Evolutionary conservation across 2,329 filamentous ascomycete species (phyloP), one percentile per base, ranked within the genome.

Genomic region (Periconia sp.): DNA sequence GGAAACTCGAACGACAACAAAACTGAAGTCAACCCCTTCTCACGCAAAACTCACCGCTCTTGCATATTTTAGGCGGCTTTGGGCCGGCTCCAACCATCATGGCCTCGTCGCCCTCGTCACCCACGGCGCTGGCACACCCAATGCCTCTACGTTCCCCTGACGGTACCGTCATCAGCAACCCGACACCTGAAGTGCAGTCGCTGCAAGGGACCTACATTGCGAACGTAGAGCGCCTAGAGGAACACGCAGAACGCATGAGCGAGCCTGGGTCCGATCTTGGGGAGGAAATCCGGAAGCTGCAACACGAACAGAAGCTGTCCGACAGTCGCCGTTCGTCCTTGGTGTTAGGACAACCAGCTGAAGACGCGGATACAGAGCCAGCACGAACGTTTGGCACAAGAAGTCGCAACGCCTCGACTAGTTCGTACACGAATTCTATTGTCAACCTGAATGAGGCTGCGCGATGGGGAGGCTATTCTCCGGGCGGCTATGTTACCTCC

Each of bases 221-320:
- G 63, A 90, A 87, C 72, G 84, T 92, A 50, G 83, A 85, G 53
- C 82, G 85, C 36, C 81, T 92, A 50, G 88, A 92, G 69, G 84
- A 86, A 53, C 86, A 84, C 9, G 88, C 88, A 35, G 87, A 91
- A 69, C 80, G 84, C 52, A 76, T 92, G 67, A 88, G 86, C 56
- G 81, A 82, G 73, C 85, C 84, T 43, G 78, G 78, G 33, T 88
- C 85, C 50, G 89, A 88, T 49, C 87, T 91, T 61, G 87, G 87
- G 58, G 83, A 88, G 73, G 87, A 88, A 56, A 92, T 91, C 57
- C 81, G 86, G 46, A 83, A 86, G 60, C 76, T 89, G 53, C 84
- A 89, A 68, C 76, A 83, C 48, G 84, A 88, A 68, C 75, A 88
- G 62, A 89, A 88, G 70, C 79, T 83, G 54, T 82, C 77, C 61